These are phyloP conservation scores for Narthecium ossifragum DNA, from an alignment of 106 monocot genomes.

Conservation along the genomic window DNA sequence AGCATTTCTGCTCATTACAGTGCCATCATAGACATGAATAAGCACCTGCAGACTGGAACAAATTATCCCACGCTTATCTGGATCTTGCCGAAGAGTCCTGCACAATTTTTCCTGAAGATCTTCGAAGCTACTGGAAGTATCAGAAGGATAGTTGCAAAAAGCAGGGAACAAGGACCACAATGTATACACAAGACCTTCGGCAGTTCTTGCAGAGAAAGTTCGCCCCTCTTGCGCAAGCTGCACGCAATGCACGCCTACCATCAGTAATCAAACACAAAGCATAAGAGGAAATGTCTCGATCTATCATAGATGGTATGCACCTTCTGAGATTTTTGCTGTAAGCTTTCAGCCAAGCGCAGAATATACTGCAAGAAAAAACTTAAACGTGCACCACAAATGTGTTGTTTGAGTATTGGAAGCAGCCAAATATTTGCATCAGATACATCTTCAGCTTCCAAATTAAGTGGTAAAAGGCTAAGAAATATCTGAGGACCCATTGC, in stretches of 20 bases:
- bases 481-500: constrained; percentile 85
- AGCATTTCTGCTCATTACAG: not conserved
- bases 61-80: constrained; percentile 76
- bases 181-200: constrained; percentile 62
- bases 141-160: constrained; percentile 86
- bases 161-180: constrained; percentile 92
- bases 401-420: constrained; percentile 81
- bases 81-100: constrained; percentile 42
- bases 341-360: constrained; percentile 20
- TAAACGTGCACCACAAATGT: constrained; percentile 71
- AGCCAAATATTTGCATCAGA: constrained; percentile 66
- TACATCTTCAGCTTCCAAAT: constrained; percentile 39
- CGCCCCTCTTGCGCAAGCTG: constrained; percentile 65
- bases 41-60: constrained; percentile 92
- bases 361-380: constrained; percentile 56
- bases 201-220: constrained; percentile 60
- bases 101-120: constrained; percentile 50
- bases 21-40: not conserved
- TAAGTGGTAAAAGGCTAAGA: constrained; percentile 52
- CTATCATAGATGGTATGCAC: constrained; percentile 23
- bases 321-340: constrained; percentile 48
- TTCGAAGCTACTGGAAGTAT: constrained; percentile 53
- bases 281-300: constrained; percentile 1
- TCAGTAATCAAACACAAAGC: constrained; percentile 2
- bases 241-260: constrained; percentile 4